Conservation (phyloP, 2,329 filamentous ascomycete species). For the Paecilomyces variotii region DNA sequence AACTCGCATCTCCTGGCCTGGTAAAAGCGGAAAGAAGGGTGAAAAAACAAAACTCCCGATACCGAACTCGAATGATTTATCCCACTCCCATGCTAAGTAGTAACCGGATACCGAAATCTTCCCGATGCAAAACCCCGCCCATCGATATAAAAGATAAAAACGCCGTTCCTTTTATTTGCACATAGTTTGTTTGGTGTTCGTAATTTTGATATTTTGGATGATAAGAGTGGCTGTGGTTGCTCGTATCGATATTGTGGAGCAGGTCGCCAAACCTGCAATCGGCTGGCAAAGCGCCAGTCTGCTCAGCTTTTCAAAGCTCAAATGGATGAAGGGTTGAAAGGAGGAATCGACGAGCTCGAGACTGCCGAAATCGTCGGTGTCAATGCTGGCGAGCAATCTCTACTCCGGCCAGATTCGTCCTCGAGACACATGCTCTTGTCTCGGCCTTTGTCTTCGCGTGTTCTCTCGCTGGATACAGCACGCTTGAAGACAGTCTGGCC, state of each 20-base stretch:
- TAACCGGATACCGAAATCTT: slow-evolving; percentile 7
- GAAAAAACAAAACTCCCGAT: slow-evolving; percentile 1
- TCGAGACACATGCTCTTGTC: slow-evolving; percentile 20
- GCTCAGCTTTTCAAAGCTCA: background rate
- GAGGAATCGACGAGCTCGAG: slow-evolving; percentile 26
- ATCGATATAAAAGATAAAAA: slow-evolving; percentile 4
- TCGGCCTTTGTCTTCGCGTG: slow-evolving; percentile 22
- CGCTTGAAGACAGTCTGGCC: slow-evolving; percentile 39
- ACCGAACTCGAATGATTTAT: slow-evolving; percentile 1
- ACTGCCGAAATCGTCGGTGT: slow-evolving; percentile 28
- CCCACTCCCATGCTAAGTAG: slow-evolving; percentile 2
- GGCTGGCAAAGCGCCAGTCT: no score
- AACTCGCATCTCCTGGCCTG: background rate
- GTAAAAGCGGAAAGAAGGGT: background rate
- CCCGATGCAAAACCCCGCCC: slow-evolving; percentile 3
- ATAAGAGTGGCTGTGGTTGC: background rate
- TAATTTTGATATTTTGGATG: background rate
- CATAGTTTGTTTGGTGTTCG: slow-evolving; percentile 6
- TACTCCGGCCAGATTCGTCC: slow-evolving; percentile 14
- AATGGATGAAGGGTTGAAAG: slow-evolving; percentile 5
- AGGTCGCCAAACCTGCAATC: background rate
- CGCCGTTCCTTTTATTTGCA: slow-evolving; percentile 14
- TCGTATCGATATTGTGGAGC: background rate
- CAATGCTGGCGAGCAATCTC: slow-evolving; percentile 25
- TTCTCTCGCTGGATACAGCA: slow-evolving; percentile 31